Base-by-base conservation (phyloP, 2,329 filamentous ascomycete genomes). In the Claviceps purpurea region DNA sequence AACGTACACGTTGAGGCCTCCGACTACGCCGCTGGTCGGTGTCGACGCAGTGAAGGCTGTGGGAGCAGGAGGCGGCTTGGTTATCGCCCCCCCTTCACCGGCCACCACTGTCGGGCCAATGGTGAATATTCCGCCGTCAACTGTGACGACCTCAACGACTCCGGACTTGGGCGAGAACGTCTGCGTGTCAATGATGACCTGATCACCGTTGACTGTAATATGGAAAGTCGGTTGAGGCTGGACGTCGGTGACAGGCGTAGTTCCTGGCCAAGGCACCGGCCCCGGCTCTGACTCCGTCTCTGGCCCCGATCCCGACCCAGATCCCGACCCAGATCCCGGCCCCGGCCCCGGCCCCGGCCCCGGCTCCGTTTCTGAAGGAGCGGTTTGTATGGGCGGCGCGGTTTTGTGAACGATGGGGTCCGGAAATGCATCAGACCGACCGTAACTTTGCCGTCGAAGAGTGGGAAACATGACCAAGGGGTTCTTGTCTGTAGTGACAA, bases 401-500 rank as follows among this genome's bases (percentile, higher is more conserved):
- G 57, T 58, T 45, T 54, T 55, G 52, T 65, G 63, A 22, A 56
- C 30, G 2, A 52, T 41, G 8, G 50, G 47, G 4, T 41, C 53
- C 14, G 55, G 48, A 40, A 24, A 26, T 24, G 44, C 53, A 44
- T 45, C 22, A 18, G 20, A 7, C 38, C 53, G 51, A 7, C 59
- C 56, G 37, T 57, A 55, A 24, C 67, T 68, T 56, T 73, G 73
- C 5, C 66, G 62, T 4, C 60, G 54, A 16, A 69, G 62, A 2
- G 68, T 65, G 1, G 71, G 59, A 54, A 67, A 65, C 2, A 77
- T 68, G 16, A 78, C 73, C 8, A 72, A 69, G 0, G 76, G 76
- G 52, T 78, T 78, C 59, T 77, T 78, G 59, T 77, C 75, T 3
- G 75, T 77, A 2, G 74, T 77, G 49, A 74, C 60, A 47, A 76